Evolutionary conservation across 345 rosid species (phyloP), one percentile per base, ranked within the genome.

Genomic region (Syzygium oleosum): DNA sequence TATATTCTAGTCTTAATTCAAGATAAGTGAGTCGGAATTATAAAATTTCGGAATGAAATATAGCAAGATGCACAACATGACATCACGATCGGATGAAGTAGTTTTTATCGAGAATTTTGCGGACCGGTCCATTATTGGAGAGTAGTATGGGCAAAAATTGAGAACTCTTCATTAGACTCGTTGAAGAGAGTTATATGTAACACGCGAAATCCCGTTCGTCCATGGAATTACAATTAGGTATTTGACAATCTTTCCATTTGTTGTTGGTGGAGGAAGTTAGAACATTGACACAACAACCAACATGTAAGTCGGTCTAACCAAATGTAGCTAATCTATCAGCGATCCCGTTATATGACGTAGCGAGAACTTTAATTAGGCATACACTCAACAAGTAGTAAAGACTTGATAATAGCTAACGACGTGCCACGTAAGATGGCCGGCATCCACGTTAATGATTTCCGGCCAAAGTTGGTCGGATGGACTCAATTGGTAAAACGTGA

Each of bases 231-330:
- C 0, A 0, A 61, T 15, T 61, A 13, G 34, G 4, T 27, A 12
- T 13, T n/a, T 0, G 7, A 0, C 9, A 1, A 2, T 13, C 27
- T n/a, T 61, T 10, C 6, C 11, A 58, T 10, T 58, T 2, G 1
- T 58, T 58, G 25, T 4, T 58, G 63, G 63, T 2, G 15, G 63
- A 23, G 29, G 29, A 58, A 58, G 25, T 4, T 58, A 58, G 29
- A 25, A 58, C 25, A 25, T 58, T n/a, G n/a, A 61, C 2, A n/a
- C 16, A 12, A 6, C 9, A 5, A 0, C 1, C 9, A 5, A 0
- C 2, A 5, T 2, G 9, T 61, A 14, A 13, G 73, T 6, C n/a
- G 0, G 2, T 61, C 9, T 12, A 27, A 61, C 5, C 0, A 5
- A n/a, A 61, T 12, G 12, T 5, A 61, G 0, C 0, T 13, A 61